Conservation (phyloP, 352 stramenopile species). For the Globisporangium spinosum region DNA sequence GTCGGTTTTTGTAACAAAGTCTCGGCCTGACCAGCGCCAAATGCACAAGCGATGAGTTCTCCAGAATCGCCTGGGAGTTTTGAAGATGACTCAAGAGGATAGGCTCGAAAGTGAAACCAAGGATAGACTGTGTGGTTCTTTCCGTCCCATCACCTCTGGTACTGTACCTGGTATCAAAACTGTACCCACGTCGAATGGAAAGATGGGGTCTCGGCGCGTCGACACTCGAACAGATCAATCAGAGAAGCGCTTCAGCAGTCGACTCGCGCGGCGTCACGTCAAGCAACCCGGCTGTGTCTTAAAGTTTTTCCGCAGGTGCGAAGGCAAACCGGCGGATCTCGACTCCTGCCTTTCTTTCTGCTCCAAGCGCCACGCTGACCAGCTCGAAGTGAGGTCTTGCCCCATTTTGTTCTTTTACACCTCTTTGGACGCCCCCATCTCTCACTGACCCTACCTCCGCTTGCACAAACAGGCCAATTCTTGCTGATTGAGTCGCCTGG, state of each 20-base stretch:
- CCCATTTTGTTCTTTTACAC: background rate
- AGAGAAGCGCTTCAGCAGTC: constrained; percentile 12
- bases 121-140: background rate
- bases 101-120: too few relatives aligned
- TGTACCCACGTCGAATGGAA: background rate
- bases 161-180: background rate
- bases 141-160: background rate
- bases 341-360: too few relatives aligned
- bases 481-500: background rate
- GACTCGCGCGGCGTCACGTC: constrained; percentile 7
- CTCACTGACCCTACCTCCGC: too few relatives aligned
- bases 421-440: background rate
- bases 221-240: constrained; percentile 12
- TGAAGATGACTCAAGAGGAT: too few relatives aligned
- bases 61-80: background rate
- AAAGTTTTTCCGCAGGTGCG: background rate
- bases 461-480: too few relatives aligned
- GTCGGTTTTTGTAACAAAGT: too few relatives aligned
- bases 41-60: background rate
- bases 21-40: too few relatives aligned
- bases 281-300: background rate
- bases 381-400: background rate
- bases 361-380: background rate
- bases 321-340: too few relatives aligned
- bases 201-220: constrained; percentile 4